Base-by-base conservation (phyloP, 331 rosid species). In the Quercus tomentella region DNA sequence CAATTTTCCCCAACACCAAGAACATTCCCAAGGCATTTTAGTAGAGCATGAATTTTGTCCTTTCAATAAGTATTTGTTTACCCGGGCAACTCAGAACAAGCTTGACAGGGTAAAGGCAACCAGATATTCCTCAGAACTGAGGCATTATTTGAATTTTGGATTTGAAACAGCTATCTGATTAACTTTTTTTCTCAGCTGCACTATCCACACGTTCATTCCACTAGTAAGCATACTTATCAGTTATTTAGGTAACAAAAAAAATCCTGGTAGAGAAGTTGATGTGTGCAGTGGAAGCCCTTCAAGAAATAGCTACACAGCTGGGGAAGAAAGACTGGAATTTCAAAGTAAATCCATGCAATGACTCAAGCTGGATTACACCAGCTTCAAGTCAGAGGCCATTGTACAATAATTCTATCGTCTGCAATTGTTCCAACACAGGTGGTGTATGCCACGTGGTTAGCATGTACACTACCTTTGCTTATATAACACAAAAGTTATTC, bases 291-390 rank as follows among this genome's bases (percentile, higher is more conserved):
- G 26, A 77, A 4, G 75, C 82, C 16, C 82, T 84, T 21, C 56
- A 31, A 20, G 88, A 81, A 77, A 84, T 84, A 54, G 85, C 78
- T 33, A 28, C n/a, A 16, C 85, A 84, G 30, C 65, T 84, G 80
- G 72, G 82, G 71, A 80, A 81, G 41, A 73, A 70, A 23, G 88
- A 77, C 52, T 81, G 82, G 88, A 84, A 84, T 80, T 77, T 69
- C 82, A 28, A 16, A 25, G 45, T 26, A 23, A 56, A 73, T 25
- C 78, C 78, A 2, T 81, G 85, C 75, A 84, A 77, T 70, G 18
- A 56, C 30, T 61, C 85, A 41, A 84, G 85, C 8, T 15, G 72
- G 35, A 57, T 68, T 3, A 68, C 33, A n/a, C 71, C 77, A 0
- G 72, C 37, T 20, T 10, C 80, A 2, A 66, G 33, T 68, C 72